phyloP scores from a whole-genome alignment of 2,329 filamentous ascomycete genomes.

The Ascomycota sp. region DNA sequence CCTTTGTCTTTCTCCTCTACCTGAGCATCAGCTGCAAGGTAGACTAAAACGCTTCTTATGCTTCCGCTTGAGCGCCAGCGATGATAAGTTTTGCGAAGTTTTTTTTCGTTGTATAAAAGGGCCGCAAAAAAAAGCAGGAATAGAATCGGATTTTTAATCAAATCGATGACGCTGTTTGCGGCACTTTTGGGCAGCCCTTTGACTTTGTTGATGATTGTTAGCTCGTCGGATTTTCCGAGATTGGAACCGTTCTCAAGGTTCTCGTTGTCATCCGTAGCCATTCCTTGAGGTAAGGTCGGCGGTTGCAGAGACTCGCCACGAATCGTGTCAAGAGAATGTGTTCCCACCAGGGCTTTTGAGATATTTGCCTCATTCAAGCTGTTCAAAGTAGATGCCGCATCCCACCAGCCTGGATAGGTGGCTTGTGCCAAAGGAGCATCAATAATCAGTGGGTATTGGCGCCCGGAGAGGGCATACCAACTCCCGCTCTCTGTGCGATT shows the following conservation, averaged over 20 bases:
- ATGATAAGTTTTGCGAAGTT: slow-evolving; percentile 18
- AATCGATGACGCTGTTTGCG: slow-evolving; percentile 26
- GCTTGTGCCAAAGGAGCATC: slow-evolving; percentile 31
- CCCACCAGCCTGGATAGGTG: slow-evolving; percentile 23
- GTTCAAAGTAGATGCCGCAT: slow-evolving; percentile 18
- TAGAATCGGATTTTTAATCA: slow-evolving; percentile 31
- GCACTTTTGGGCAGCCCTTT: slow-evolving; percentile 27
- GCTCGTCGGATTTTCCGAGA: slow-evolving; percentile 12
- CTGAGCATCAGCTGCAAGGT: slow-evolving; percentile 2
- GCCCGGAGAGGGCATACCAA: slow-evolving; percentile 86
- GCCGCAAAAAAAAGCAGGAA: slow-evolving; percentile 21
- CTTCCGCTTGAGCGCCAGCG: slow-evolving; percentile 11
- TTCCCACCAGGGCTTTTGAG: slow-evolving; percentile 43
- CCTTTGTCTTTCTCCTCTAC: slow-evolving; percentile 1
- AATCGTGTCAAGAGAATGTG: slow-evolving; percentile 35
- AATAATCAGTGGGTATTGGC: slow-evolving; percentile 64
- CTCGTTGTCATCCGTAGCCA: slow-evolving; percentile 9
- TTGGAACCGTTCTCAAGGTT: slow-evolving; percentile 14
- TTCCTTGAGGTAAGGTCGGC: slow-evolving; percentile 15
- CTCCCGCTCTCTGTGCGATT: slow-evolving; percentile 70
- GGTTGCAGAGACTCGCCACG: slow-evolving; percentile 13
- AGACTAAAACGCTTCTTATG: slow-evolving; percentile 7
- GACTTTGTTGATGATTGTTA: slow-evolving; percentile 25
- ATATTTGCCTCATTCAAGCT: slow-evolving; percentile 23
- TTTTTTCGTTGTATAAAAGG: slow-evolving; percentile 22